A percentile compares a stretch with the other conserved stretches of the same genome.
Conservation (phyloP, 1,284 basidiomycete species). For the Tausonia pullulans region DNA sequence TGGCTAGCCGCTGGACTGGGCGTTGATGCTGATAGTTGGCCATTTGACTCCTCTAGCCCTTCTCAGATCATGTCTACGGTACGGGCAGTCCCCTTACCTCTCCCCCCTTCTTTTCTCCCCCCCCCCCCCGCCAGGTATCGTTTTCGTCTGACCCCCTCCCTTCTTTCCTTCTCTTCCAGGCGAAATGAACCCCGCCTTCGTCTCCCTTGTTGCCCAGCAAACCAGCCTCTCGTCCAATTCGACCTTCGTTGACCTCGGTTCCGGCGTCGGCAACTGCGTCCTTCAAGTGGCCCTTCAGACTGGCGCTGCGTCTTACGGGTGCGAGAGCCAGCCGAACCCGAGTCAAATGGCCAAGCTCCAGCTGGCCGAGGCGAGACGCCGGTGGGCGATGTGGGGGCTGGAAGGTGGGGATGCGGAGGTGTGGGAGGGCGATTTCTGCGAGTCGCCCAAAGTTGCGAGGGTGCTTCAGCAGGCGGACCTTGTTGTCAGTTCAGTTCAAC, state of each 20-base stretch:
- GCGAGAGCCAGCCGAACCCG: slow-evolving; percentile 42
- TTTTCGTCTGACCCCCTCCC: background rate
- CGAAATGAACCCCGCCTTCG: slow-evolving; percentile 34
- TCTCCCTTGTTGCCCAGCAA: slow-evolving; percentile 28
- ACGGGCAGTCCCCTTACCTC: background rate
- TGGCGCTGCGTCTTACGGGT: slow-evolving; percentile 39
- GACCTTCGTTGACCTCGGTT: slow-evolving; percentile 43
- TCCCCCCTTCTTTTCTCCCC: slow-evolving; percentile 29
- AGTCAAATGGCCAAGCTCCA: slow-evolving; percentile 39
- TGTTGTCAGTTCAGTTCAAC: slow-evolving; percentile 31
- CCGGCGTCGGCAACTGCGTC: slow-evolving; percentile 45
- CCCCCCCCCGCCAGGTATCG: slow-evolving; percentile 22
- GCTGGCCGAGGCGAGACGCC: slow-evolving; percentile 36
- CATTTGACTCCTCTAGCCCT: slow-evolving; percentile 5
- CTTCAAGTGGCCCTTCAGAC: slow-evolving; percentile 44
- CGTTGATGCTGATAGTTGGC: background rate
- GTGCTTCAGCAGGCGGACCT: slow-evolving; percentile 40
- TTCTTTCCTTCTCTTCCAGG: slow-evolving; percentile 5
- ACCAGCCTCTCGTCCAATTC: slow-evolving; percentile 28
- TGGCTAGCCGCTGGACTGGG: slow-evolving; percentile 10
- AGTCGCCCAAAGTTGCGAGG: slow-evolving; percentile 27
- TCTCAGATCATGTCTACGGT: slow-evolving; percentile 29
- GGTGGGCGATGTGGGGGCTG: slow-evolving; percentile 43
- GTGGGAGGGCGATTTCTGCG: slow-evolving; percentile 42
- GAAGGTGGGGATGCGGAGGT: slow-evolving; percentile 28